Evolutionary conservation across 1,284 basidiomycete species (phyloP).

Genomic region (Ganoderma sp.): DNA sequence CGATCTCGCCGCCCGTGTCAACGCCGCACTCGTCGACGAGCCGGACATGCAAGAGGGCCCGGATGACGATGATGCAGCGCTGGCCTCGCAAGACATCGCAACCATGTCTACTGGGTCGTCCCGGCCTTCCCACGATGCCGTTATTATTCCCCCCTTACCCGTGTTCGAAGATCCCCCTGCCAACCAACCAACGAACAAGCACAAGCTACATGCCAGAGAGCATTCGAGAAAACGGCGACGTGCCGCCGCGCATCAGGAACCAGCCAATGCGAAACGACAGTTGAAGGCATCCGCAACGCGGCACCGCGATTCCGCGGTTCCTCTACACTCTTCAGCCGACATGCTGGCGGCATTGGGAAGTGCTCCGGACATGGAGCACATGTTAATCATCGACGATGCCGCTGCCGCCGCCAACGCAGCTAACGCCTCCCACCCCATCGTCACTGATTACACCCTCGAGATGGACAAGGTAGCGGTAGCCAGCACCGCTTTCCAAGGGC

Average conservation of each 20-base stretch:
- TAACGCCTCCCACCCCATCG: background rate
- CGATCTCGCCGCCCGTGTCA: background rate
- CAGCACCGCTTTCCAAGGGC: no score
- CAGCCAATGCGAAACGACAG: background rate
- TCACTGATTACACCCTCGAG: background rate
- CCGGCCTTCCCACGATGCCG: background rate
- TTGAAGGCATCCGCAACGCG: background rate
- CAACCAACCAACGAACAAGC: background rate
- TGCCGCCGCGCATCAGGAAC: background rate
- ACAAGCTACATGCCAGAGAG: background rate
- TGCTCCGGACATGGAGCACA: background rate
- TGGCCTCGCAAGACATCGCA: background rate
- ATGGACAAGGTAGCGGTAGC: no score
- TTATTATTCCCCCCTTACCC: background rate
- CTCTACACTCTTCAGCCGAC: no score
- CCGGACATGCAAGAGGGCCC: background rate
- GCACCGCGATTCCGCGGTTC: background rate
- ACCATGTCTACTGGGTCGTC: background rate
- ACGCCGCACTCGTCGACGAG: background rate
- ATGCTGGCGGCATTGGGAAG: background rate
- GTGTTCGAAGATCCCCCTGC: background rate
- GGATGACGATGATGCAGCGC: background rate
- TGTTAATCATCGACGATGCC: background rate
- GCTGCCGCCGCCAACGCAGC: background rate
- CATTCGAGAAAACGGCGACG: background rate